Evolutionary conservation across 208 protist species (phyloP).

Genomic region (Angomonas deanei): DNA sequence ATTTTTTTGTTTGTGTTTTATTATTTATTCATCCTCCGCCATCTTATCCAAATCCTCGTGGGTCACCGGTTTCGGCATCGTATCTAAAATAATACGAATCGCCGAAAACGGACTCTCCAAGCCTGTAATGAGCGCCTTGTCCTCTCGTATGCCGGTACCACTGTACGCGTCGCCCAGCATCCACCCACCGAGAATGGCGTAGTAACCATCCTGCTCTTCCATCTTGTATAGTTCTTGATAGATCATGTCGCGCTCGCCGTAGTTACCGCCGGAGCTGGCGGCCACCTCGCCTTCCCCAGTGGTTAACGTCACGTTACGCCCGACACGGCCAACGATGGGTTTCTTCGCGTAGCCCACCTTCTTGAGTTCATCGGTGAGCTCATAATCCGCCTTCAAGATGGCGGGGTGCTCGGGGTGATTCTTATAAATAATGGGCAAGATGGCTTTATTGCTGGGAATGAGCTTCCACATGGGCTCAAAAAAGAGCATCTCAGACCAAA

Average conservation of each 20-base stretch:
- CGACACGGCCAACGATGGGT: conserved; percentile 85
- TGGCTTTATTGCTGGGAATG: conserved; percentile 90
- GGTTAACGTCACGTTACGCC: conserved; percentile 80
- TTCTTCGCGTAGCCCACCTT: conserved; percentile 68
- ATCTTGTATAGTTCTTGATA: conserved; percentile 83
- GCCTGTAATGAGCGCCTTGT: conserved; percentile 79
- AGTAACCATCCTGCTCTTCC: conserved; percentile 69
- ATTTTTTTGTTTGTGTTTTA: not conserved
- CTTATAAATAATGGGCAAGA: conserved; percentile 81
- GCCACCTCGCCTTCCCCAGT: conserved; percentile 36
- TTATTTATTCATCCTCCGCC: conserved; percentile 35
- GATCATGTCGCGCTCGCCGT: conserved; percentile 72
- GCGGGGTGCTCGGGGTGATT: conserved; percentile 78
- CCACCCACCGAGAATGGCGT: conserved; percentile 87
- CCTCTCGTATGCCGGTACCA: conserved; percentile 81
- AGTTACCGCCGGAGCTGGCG: conserved; percentile 71
- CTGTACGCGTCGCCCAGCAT: conserved; percentile 79
- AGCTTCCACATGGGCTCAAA: conserved; percentile 92
- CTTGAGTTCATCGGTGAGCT: conserved; percentile 60
- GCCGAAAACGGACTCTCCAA: conserved; percentile 75
- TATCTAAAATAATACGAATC: conserved; percentile 39
- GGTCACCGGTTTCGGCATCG: conserved; percentile 28
- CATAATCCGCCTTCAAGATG: conserved; percentile 58
- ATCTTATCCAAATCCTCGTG: conserved; percentile 53
- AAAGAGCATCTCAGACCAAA: conserved; percentile 29